Conservation (phyloP, 768 basidiomycete species). For the Tricholoma flavovirens region DNA sequence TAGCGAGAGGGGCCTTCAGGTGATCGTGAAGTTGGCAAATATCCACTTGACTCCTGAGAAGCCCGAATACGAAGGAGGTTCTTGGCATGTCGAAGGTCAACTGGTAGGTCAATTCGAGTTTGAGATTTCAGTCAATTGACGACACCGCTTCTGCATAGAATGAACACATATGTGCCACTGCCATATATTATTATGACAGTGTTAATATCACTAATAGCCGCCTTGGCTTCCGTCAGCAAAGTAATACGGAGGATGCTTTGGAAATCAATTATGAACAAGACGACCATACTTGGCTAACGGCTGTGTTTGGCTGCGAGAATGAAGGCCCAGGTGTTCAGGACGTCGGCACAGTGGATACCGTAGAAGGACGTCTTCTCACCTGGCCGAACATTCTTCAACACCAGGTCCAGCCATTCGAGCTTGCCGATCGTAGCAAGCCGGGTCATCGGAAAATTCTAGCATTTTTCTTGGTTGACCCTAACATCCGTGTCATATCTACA, state of each 20-base stretch:
- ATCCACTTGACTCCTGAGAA: slow-evolving; percentile 31
- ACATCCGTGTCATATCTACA: slow-evolving; percentile 6
- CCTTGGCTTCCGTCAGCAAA: slow-evolving; percentile 25
- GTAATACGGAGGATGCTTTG: slow-evolving; percentile 2
- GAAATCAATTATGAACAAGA: not conserved
- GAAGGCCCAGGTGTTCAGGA: slow-evolving; percentile 9
- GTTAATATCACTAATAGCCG: slow-evolving; percentile 27
- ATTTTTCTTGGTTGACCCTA: slow-evolving; percentile 19
- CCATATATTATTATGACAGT: slow-evolving; percentile 23
- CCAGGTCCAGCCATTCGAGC: slow-evolving; percentile 4
- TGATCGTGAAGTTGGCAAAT: slow-evolving; percentile 28
- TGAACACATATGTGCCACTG: slow-evolving; percentile 23
- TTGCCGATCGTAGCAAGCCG: slow-evolving; percentile 19
- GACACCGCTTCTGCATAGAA: slow-evolving; percentile 10
- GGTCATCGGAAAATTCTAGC: slow-evolving; percentile 37
- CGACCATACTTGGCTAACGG: slow-evolving; percentile 16
- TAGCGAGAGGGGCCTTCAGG: slow-evolving; percentile 16
- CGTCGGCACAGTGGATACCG: slow-evolving; percentile 18
- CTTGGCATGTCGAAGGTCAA: slow-evolving; percentile 34
- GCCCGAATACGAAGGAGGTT: slow-evolving; percentile 30
- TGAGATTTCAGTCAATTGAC: not conserved
- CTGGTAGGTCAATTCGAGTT: slow-evolving; percentile 6
- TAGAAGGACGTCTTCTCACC: slow-evolving; percentile 5
- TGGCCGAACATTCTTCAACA: slow-evolving; percentile 5
- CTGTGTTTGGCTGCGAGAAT: slow-evolving; percentile 20